Base-by-base conservation (phyloP, 352 stramenopile species). In the Phytophthora sp. region DNA sequence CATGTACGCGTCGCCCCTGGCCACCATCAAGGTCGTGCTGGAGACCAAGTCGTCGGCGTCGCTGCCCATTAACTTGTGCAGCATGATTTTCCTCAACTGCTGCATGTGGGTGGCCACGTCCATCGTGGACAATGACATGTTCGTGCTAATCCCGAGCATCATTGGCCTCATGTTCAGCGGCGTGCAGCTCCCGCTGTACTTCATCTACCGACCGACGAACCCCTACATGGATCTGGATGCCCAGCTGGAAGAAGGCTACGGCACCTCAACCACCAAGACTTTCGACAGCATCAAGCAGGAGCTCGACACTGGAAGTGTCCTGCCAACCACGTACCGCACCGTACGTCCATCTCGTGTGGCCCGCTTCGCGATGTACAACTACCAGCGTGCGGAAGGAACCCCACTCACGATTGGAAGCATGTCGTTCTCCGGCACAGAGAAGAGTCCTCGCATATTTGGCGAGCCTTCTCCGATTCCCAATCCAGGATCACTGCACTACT, bases 1-100 rank as follows among this genome's bases (percentile, higher is more conserved):
- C 30, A 54, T 89, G 45, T 91, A 87, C 61, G 63, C 74, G 32
- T 88, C 82, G 3, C 82, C 82, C 1, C 68, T 92, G 24, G 76
- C 66, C 41, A 84, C 62, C 1, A 64, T 92, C 38, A 70, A 63
- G 37, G 52, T 75, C 4, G 83, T 89, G n/a, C 9, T 92, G 13
- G 51, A 53, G 11, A 79, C 66, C 60, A 85, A 84, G 56, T 78
- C 72, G n/a, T 69, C 76, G 26, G 59, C 59, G n/a, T 86, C 75
- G 10, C 72, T 92, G 42, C 76, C 74, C 9, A 80, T 89, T 46
- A 62, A 67, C 21, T 69, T 92, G 68, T 72, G 77, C 28, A 18
- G 57, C 26, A 79, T 79, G 30, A 78, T 75, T 26, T 62, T 66
- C n/a, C 8, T 77, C 51, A 90, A 87, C 58, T 87, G 83, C 57